phyloP scores from a whole-genome alignment of 495 filamentous ascomycete genomes.

The Hypoxylon intermedium region DNA sequence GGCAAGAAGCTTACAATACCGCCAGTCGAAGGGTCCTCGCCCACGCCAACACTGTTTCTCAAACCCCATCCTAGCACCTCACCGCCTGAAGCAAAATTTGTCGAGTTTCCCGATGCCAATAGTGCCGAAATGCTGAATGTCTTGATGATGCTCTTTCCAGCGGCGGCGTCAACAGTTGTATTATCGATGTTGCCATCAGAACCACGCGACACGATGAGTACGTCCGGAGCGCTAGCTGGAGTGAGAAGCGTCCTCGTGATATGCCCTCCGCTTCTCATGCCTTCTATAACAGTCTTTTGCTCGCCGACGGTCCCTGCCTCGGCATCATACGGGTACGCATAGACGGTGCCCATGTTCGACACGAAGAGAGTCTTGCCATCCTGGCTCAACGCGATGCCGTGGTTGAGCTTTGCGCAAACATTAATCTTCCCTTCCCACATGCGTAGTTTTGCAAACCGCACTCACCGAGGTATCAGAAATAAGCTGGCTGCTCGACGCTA shows the following conservation, averaged over 20 bases:
- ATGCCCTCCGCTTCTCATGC: slow-evolving; percentile 61
- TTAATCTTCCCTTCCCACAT: background rate
- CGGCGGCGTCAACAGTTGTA: slow-evolving; percentile 46
- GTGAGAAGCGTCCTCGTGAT: slow-evolving; percentile 65
- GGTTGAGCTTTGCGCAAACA: slow-evolving; percentile 57
- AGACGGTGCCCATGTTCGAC: slow-evolving; percentile 60
- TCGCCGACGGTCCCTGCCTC: slow-evolving; percentile 49
- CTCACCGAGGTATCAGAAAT: slow-evolving; percentile 50
- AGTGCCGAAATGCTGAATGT: slow-evolving; percentile 60
- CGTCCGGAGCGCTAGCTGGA: slow-evolving; percentile 53
- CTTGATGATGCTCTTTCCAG: slow-evolving; percentile 66
- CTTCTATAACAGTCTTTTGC: slow-evolving; percentile 56
- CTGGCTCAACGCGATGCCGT: slow-evolving; percentile 65
- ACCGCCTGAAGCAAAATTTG: slow-evolving; percentile 59
- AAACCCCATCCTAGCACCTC: slow-evolving; percentile 69
- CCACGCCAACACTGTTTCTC: slow-evolving; percentile 70
- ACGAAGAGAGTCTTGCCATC: slow-evolving; percentile 70
- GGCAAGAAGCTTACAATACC: slow-evolving; percentile 48
- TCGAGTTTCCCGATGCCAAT: slow-evolving; percentile 33
- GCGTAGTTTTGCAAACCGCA: slow-evolving; percentile 5
- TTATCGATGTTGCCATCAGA: slow-evolving; percentile 65
- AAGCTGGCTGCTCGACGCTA: slow-evolving; percentile 49
- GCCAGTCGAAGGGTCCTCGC: slow-evolving; percentile 63
- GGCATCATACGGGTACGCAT: slow-evolving; percentile 65
- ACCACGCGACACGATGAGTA: slow-evolving; percentile 64